Evolutionary conservation across 345 rosid genomes (phyloP).

Genomic region (Bruguiera parviflora): DNA sequence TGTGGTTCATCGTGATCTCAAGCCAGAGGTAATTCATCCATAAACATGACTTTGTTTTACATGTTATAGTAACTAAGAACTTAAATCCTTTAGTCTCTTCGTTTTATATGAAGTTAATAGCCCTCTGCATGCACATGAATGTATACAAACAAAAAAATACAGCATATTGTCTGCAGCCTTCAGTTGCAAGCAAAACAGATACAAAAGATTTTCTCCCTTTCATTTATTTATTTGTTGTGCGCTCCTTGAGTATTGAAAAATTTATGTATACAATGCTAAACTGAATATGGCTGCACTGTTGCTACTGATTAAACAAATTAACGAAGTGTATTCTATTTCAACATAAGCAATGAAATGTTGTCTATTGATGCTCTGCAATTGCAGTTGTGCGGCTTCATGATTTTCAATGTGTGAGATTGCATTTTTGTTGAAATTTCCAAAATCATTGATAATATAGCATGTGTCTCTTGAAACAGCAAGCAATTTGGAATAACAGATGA

Average conservation of each 20-base stretch:
- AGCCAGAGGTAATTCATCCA: constrained; percentile 78
- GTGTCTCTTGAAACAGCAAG: not conserved
- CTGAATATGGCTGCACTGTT: no score
- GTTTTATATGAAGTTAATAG: not conserved
- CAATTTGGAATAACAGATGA: not conserved
- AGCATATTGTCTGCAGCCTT: no score
- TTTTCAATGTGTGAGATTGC: not conserved
- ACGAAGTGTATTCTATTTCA: no score
- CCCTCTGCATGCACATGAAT: not conserved
- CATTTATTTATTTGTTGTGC: no score
- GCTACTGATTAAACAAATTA: no score
- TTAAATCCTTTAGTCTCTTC: no score
- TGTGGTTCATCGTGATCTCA: constrained; percentile 97
- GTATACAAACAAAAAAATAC: no score
- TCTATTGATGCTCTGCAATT: not conserved
- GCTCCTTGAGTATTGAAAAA: no score
- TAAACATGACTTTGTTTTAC: not conserved
- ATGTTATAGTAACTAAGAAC: not conserved
- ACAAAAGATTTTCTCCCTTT: no score
- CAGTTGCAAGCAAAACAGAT: no score
- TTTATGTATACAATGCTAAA: no score
- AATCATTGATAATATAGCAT: not conserved
- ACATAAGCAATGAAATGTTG: no score
- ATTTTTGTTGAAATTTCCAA: not conserved
- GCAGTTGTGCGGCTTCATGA: not conserved